Evolutionary conservation across 1,284 basidiomycete genomes (phyloP).

Genomic region (Malassezia psittaci): DNA sequence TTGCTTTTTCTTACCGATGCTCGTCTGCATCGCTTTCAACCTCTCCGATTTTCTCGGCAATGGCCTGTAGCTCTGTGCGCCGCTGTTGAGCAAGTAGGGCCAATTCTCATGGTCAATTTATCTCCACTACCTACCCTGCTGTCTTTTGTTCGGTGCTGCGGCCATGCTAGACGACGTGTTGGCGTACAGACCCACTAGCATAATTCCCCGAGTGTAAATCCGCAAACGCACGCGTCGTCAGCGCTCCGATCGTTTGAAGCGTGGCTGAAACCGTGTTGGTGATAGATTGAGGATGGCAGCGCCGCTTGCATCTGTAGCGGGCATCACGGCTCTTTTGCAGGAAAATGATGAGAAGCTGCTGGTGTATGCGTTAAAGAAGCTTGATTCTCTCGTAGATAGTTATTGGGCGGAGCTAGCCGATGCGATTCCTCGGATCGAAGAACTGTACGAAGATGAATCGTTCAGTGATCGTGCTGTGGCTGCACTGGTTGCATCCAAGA

Average conservation of each 20-base stretch:
- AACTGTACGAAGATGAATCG: slow-evolving; percentile 41
- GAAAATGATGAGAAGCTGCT: slow-evolving; percentile 45
- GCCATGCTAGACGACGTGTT: slow-evolving; percentile 1
- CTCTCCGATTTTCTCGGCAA: slow-evolving; percentile 44
- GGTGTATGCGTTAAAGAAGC: slow-evolving; percentile 43
- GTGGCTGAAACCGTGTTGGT: slow-evolving; percentile 6
- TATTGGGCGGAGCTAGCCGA: slow-evolving; percentile 48
- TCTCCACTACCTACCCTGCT: background rate
- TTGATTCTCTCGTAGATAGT: slow-evolving; percentile 39
- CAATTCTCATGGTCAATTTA: slow-evolving; percentile 19
- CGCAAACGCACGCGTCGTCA: slow-evolving; percentile 2
- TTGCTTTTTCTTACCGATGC: slow-evolving; percentile 32
- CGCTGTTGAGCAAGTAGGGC: slow-evolving; percentile 30
- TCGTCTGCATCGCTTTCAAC: slow-evolving; percentile 45
- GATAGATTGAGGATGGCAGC: slow-evolving; percentile 8
- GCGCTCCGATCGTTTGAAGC: slow-evolving; percentile 6
- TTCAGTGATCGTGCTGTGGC: slow-evolving; percentile 43
- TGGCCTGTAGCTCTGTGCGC: slow-evolving; percentile 37
- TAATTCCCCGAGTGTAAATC: background rate
- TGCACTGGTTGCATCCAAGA: slow-evolving; percentile 45
- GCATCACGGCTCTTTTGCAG: slow-evolving; percentile 43
- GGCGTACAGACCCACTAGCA: background rate
- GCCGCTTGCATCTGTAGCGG: slow-evolving; percentile 22
- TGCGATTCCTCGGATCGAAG: slow-evolving; percentile 42
- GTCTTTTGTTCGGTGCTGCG: background rate